Percentiles rank a stretch among this genome's conserved stretches.
phyloP scores from a whole-genome alignment of 176 grass and related monocot genomes.

The Leersia perrieri region DNA sequence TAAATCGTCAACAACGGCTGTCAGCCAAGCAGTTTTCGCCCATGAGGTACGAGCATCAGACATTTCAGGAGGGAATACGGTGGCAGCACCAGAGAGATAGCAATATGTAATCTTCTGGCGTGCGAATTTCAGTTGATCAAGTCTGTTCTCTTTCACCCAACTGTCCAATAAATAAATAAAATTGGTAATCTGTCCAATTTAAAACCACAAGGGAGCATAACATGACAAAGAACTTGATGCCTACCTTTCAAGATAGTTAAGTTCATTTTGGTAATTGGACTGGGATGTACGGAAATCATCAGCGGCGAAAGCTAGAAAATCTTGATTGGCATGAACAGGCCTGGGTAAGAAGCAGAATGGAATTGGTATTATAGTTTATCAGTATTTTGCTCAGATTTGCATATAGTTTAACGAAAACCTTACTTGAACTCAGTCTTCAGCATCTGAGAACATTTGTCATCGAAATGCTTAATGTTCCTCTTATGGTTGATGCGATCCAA shows the following conservation, averaged over 20 bases:
- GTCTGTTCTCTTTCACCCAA: constrained; percentile 58
- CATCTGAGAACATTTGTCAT: constrained; percentile 19
- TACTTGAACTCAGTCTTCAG: constrained; percentile 55
- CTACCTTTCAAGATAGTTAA: constrained; percentile 46
- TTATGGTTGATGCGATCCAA: constrained; percentile 73
- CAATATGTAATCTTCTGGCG: constrained; percentile 62
- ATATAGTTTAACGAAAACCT: background rate
- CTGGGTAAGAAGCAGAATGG: constrained; percentile 43
- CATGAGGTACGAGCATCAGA: constrained; percentile 58
- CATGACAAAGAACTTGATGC: background rate
- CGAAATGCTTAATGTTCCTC: constrained; percentile 59
- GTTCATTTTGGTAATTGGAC: constrained; percentile 52
- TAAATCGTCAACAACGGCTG: constrained; percentile 66
- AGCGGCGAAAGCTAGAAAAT: constrained; percentile 45
- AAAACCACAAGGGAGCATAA: background rate
- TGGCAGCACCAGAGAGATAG: constrained; percentile 66
- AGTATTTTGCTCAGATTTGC: background rate
- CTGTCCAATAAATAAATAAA: background rate
- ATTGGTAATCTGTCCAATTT: background rate
- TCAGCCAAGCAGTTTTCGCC: constrained; percentile 61
- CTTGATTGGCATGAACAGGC: constrained; percentile 11
- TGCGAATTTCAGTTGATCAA: constrained; percentile 72
- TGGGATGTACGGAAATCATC: constrained; percentile 57
- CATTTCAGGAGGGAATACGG: constrained; percentile 51
- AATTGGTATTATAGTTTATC: background rate